phyloP scores from a whole-genome alignment of 2,329 filamentous ascomycete species.

The Massarina eburnea region DNA sequence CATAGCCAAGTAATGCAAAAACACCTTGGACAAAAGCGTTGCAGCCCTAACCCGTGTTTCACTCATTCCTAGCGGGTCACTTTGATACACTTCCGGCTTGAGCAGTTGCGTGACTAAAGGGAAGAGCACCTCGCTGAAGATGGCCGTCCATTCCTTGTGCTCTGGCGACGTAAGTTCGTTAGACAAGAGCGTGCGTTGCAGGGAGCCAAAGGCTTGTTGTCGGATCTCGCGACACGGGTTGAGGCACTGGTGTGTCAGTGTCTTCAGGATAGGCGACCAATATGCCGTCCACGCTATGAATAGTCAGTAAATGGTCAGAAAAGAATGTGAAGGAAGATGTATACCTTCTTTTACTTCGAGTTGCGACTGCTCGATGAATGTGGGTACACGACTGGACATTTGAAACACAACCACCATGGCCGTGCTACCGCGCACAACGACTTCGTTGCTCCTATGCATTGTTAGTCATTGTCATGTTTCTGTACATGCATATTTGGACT shows the following conservation, averaged over 20 bases:
- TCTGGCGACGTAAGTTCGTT: slow-evolving; percentile 80
- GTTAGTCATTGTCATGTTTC: slow-evolving; percentile 5
- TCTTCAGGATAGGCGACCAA: slow-evolving; percentile 92
- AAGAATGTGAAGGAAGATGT: not conserved
- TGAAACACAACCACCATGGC: slow-evolving; percentile 80
- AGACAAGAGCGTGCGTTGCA: slow-evolving; percentile 84
- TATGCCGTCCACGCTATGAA: slow-evolving; percentile 87
- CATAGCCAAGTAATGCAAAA: slow-evolving; percentile 86
- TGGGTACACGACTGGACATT: slow-evolving; percentile 78
- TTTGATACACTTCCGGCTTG: slow-evolving; percentile 92
- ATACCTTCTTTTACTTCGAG: slow-evolving; percentile 81
- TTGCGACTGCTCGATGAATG: slow-evolving; percentile 89
- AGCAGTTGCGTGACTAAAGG: slow-evolving; percentile 83
- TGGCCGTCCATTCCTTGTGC: slow-evolving; percentile 90
- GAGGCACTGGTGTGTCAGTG: slow-evolving; percentile 84
- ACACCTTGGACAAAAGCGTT: slow-evolving; percentile 91
- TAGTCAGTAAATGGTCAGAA: slow-evolving; percentile 8
- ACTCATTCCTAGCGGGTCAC: slow-evolving; percentile 89
- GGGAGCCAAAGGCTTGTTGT: slow-evolving; percentile 79
- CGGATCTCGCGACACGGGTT: slow-evolving; percentile 94
- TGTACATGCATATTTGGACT: slow-evolving; percentile 18
- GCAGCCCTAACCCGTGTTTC: slow-evolving; percentile 92
- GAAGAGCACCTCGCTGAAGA: slow-evolving; percentile 92
- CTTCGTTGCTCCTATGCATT: slow-evolving; percentile 63
- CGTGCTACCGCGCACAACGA: slow-evolving; percentile 75